These are phyloP conservation scores for Panaeolus papilionaceus DNA, from an alignment of 768 basidiomycete species.

Conservation along the genomic window DNA sequence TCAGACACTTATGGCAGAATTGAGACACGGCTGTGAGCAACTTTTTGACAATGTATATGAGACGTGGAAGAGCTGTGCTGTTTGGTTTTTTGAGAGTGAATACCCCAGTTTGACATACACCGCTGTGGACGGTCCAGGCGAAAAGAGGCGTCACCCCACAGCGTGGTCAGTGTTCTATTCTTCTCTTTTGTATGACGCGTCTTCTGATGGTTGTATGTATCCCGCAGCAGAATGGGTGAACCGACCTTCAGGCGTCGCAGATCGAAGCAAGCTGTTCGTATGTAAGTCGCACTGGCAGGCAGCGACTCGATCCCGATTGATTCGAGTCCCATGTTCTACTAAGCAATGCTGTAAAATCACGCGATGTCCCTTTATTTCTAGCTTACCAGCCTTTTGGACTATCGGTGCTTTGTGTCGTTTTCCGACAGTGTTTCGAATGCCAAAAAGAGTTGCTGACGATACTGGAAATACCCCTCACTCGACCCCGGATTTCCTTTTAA, in stretches of 20 bases:
- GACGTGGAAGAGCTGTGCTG: slow-evolving; percentile 5
- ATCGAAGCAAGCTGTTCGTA: not conserved
- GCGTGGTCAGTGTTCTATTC: not conserved
- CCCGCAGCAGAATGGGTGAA: not conserved
- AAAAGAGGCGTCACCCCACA: not conserved
- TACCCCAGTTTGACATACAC: not conserved
- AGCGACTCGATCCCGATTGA: slow-evolving; percentile 1
- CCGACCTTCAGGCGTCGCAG: not conserved
- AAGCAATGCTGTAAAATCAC: not conserved
- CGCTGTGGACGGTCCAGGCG: not conserved
- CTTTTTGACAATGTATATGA: not conserved
- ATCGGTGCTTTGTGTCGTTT: not conserved
- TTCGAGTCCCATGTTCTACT: not conserved
- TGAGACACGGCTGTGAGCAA: not conserved
- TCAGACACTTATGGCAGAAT: not conserved
- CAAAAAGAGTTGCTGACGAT: not conserved
- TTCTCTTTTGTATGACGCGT: not conserved
- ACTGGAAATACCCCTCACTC: not conserved
- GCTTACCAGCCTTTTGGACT: not conserved
- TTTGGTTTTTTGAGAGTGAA: not conserved
- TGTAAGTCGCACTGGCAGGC: not conserved
- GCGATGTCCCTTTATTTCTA: not conserved
- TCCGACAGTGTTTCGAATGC: not conserved
- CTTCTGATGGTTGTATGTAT: not conserved
- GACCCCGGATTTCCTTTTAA: slow-evolving; percentile 7